Evolutionary conservation across 164 flowering plant species (phyloP).

Genomic region (Saururus chinensis): DNA sequence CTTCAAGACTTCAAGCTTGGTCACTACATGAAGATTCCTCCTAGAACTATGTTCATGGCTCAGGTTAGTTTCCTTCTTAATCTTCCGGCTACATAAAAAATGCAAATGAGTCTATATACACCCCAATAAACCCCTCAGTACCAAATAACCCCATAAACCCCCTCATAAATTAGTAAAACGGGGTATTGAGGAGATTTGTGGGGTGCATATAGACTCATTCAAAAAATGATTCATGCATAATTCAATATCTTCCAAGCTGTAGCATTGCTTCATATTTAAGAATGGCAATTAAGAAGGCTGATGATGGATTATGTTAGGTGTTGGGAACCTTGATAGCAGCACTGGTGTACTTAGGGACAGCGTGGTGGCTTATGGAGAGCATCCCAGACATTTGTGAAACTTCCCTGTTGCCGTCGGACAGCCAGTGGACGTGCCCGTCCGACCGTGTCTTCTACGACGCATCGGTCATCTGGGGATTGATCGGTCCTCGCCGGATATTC

Average conservation of each 20-base stretch:
- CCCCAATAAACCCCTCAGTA: too few relatives aligned
- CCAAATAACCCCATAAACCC: too few relatives aligned
- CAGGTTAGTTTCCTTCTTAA: conserved; percentile 39
- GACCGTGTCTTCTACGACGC: conserved; percentile 78
- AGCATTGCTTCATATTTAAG: too few relatives aligned
- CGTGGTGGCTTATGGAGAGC: conserved; percentile 79
- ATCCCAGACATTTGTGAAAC: conserved; percentile 51
- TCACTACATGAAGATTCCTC: conserved; percentile 96
- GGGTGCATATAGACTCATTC: too few relatives aligned
- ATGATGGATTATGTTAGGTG: conserved; percentile 19
- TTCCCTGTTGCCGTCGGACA: conserved; percentile 23
- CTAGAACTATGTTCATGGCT: conserved; percentile 83
- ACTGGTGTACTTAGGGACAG: conserved; percentile 55
- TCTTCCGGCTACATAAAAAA: too few relatives aligned
- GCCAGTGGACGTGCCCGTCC: conserved; percentile 70
- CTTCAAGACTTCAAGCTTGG: conserved; percentile 91
- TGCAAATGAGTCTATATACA: too few relatives aligned
- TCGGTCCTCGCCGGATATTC: conserved; percentile 66
- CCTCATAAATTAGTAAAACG: too few relatives aligned
- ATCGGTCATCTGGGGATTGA: conserved; percentile 78
- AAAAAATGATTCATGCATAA: too few relatives aligned
- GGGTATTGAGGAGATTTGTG: too few relatives aligned
- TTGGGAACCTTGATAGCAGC: conserved; percentile 60
- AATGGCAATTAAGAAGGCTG: too few relatives aligned
- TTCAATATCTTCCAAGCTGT: too few relatives aligned